Base-by-base conservation (phyloP, 169 alveolate species). In the Plasmodium falciparum region DNA sequence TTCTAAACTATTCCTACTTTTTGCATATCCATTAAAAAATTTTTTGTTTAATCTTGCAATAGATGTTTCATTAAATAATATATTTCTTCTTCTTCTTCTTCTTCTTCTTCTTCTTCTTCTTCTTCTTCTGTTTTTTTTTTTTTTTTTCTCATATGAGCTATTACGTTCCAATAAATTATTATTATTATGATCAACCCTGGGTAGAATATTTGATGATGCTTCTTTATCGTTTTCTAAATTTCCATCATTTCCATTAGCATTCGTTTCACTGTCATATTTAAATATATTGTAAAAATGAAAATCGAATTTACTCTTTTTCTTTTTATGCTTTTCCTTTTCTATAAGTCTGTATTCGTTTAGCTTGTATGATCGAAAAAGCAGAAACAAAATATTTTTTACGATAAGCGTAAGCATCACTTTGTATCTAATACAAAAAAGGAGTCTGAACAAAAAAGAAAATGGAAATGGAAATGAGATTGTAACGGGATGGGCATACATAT, bases 311-410 rank as follows among this genome's bases (percentile, higher is more conserved):
- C 90, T 80, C n/a, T 80, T 80, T 24, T 80, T 80, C 20, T 80
- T 80, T 20, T 80, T 80, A 45, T 80, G 69, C 2, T 80, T 80
- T 20, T 80, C 90, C 52, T 80, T 80, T 59, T 80, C 90, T n/a
- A 80, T 62, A 3, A 80, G 83, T 0, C 90, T 17, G 39, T 80
- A 80, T 47, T 80, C 90, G 22, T 80, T 80, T 15, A 80, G 62
- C 20, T 80, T 80, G 65, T 67, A 80, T 13, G 90, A 80, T 4
- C 90, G 49, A 47, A 80, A 80, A 9, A 80, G 73, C n/a, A 80
- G 50, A 24, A 80, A 80, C 47, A 80, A 52, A 7, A 80, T 62
- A 49, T 80, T 80, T 39, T 80, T 80, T 43, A 80, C 72, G n/a
- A 80, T 69, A 3, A 80, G 83, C 11, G 83, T 80, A 7, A 80